Conservation (phyloP, 352 stramenopile species). For the Pythium scleroteichum region DNA sequence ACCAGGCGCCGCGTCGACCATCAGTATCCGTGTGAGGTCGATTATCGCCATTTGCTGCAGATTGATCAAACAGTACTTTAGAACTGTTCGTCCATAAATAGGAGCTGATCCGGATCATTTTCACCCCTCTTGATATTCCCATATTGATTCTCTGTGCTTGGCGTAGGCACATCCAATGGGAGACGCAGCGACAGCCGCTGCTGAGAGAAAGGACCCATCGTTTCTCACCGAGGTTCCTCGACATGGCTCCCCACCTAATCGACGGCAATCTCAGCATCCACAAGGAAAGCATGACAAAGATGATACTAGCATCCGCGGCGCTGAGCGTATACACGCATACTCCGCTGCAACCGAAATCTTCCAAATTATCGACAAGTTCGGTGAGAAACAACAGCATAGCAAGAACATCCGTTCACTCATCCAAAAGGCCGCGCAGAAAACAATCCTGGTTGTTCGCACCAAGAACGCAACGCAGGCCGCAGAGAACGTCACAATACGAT, state of each 20-base stretch:
- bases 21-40: slow-evolving; percentile 24
- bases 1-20: slow-evolving; percentile 26
- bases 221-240: slow-evolving; percentile 16
- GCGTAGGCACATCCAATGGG: too few species aligned
- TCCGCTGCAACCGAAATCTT: slow-evolving; percentile 43
- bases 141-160: too few species aligned
- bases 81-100: neutral
- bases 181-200: too few species aligned
- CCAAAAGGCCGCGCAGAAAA: slow-evolving; percentile 69
- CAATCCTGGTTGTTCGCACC: slow-evolving; percentile 66
- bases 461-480: slow-evolving; percentile 72
- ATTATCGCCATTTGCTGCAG: neutral
- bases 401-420: slow-evolving; percentile 64
- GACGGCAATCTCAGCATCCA: neutral
- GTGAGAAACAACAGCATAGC: slow-evolving; percentile 48
- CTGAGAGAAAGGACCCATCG: neutral
- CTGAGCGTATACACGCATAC: neutral
- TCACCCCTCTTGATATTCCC: too few species aligned
- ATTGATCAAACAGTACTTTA: neutral
- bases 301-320: neutral
- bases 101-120: too few species aligned
- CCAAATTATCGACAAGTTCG: slow-evolving; percentile 48
- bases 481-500: slow-evolving; percentile 66
- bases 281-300: slow-evolving; percentile 11
- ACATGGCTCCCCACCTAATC: slow-evolving; percentile 1